A percentile compares a stretch with the other conserved stretches of the same genome.
Evolutionary conservation across 2,329 filamentous ascomycete species (phyloP).

Genomic region (Calonectria pseudoreteaudii): DNA sequence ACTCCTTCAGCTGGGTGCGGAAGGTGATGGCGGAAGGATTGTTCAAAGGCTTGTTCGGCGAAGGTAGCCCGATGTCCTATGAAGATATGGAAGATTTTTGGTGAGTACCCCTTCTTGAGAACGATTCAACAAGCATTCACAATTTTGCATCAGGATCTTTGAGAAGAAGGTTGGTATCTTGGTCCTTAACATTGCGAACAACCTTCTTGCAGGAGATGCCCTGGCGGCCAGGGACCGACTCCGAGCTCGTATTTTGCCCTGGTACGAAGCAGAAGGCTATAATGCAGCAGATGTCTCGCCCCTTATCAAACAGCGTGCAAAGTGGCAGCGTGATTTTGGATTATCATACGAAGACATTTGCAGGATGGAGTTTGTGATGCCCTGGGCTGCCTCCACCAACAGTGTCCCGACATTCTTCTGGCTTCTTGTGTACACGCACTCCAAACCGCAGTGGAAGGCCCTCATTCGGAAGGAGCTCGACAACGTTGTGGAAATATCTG

Average conservation of each 20-base stretch:
- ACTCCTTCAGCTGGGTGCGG: slow-evolving; percentile 54
- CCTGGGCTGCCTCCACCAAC: slow-evolving; percentile 21
- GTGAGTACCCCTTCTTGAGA: slow-evolving; percentile 31
- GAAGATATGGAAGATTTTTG: slow-evolving; percentile 51
- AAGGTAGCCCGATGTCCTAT: slow-evolving; percentile 50
- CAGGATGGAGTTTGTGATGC: slow-evolving; percentile 16
- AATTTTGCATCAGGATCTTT: neutral
- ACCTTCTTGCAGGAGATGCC: neutral
- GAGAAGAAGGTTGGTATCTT: neutral
- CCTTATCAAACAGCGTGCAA: slow-evolving; percentile 4
- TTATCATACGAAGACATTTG: slow-evolving; percentile 1
- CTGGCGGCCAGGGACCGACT: neutral
- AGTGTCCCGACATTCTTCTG: slow-evolving; percentile 26
- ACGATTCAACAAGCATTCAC: neutral
- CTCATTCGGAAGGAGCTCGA: slow-evolving; percentile 16
- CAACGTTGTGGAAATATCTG: neutral
- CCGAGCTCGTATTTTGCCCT: neutral
- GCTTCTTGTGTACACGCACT: slow-evolving; percentile 18
- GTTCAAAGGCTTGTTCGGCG: slow-evolving; percentile 54
- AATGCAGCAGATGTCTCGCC: slow-evolving; percentile 12
- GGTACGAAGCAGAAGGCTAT: neutral
- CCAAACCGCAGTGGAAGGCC: neutral
- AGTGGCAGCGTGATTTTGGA: neutral
- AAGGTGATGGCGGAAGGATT: slow-evolving; percentile 53
- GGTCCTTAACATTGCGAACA: neutral